Evolutionary conservation across 192 early-diverging fungal species (phyloP), one percentile per base, ranked within the genome.

Genomic region (Oehlia diaphana): DNA sequence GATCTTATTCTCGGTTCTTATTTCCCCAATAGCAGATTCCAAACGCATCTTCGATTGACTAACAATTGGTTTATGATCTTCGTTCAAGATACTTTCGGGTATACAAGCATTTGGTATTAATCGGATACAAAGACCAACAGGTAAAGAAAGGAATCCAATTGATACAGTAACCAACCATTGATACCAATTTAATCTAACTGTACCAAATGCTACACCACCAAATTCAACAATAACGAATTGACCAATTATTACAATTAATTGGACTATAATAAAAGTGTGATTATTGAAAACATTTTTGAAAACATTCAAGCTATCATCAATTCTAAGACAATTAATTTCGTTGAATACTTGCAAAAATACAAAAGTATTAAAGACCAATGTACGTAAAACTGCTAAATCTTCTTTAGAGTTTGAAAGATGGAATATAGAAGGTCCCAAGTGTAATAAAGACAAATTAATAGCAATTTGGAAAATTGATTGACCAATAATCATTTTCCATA

Each of bases 271-370:
- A 82, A 99, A 98, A 75, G 93, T 91, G 71, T 87, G 88, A 87
- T 99, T 96, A 74, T 89, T 78, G 78, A 87, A 85, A 79, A 98
- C 88, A 85, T 95, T 92, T 80, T 91, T 90, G 89, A 99, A 97
- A 50, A 99, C 90, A 80, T 99, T 99, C 77, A 92, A 81, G 19
- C 86, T 88, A 77, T 92, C 88, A 62, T 89, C 88, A 81, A 98
- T 96, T 63, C 91, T 88, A 67, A 95, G 89, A 78, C 92, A 94
- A 88, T 98, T 98, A 87, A 98, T 86, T 81, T 96, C 93, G 86
- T 98, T 98, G 83, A 98, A 97, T 21, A 97, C 88, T 85, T 98
- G 96, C 64, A 95, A 89, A 84, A 96, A 96, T 21, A 98, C 95
- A 88, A 97, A 98, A 5, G 91, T 84, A 86, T 98, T 98, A 88